Percentiles rank a stretch among this genome's conserved stretches.
phyloP scores from a whole-genome alignment of 306 rosid genomes.

The Sicyos baderoa region DNA sequence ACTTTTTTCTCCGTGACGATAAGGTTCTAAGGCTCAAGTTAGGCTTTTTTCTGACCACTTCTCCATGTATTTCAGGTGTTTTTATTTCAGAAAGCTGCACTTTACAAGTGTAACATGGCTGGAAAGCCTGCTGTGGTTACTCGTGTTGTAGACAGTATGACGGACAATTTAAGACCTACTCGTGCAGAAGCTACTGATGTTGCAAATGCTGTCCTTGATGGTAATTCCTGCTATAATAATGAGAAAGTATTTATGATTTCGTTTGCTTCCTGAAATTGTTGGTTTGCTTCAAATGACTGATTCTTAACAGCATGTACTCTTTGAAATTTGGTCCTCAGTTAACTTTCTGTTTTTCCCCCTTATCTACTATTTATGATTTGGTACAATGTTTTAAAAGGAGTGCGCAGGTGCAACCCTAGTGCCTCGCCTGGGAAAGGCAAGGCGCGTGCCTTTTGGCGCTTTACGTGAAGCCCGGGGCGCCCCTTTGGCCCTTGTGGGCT shows the following conservation, averaged over 20 bases:
- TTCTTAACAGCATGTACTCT: neutral
- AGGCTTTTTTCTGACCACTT: slow-evolving; percentile 11
- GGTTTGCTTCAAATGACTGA: neutral
- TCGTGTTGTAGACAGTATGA: slow-evolving; percentile 99
- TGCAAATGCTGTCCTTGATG: slow-evolving; percentile 97
- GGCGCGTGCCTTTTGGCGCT: too few species aligned
- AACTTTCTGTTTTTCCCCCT: neutral
- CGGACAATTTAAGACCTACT: slow-evolving; percentile 93
- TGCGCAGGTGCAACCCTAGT: too few species aligned
- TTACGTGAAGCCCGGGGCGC: too few species aligned
- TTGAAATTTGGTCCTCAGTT: neutral
- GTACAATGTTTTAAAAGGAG: too few species aligned
- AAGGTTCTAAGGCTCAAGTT: neutral
- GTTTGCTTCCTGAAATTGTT: neutral
- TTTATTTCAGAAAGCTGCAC: slow-evolving; percentile 95
- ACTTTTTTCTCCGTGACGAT: neutral
- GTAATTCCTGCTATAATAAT: slow-evolving; percentile 30
- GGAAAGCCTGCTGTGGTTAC: slow-evolving; percentile 99
- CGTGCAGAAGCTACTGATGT: slow-evolving; percentile 99
- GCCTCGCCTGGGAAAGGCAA: too few species aligned
- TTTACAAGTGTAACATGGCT: slow-evolving; percentile 95
- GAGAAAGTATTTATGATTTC: neutral
- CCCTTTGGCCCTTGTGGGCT: too few species aligned
- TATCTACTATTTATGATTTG: neutral
- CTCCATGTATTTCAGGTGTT: slow-evolving; percentile 56